Conservation (phyloP, 2,329 filamentous ascomycete genomes). For the Fusarium avenaceum region DNA sequence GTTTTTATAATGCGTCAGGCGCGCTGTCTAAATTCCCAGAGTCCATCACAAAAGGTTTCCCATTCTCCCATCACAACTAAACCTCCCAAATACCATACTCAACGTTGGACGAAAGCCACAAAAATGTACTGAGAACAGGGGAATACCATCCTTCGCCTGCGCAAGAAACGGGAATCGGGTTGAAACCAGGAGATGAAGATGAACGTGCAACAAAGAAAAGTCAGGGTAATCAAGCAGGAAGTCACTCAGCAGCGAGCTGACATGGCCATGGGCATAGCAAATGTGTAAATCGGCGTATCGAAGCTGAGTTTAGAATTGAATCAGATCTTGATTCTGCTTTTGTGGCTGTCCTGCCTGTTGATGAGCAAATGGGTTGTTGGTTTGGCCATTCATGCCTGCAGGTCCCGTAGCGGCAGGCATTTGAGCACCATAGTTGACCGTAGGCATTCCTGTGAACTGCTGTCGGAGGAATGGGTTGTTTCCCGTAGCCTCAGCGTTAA, state of each 20-base stretch:
- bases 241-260: conserved; percentile 13
- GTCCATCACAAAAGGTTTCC: conserved; percentile 46
- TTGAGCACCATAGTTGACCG: conserved; percentile 65
- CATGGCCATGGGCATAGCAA: conserved; percentile 3
- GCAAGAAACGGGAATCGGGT: conserved; percentile 47
- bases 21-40: conserved; percentile 52
- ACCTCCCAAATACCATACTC: conserved; percentile 44
- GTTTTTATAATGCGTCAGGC: conserved; percentile 50
- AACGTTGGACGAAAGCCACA: conserved; percentile 42
- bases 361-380: conserved; percentile 71
- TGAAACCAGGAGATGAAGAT: conserved; percentile 38
- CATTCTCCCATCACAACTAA: conserved; percentile 44
- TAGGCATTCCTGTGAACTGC: conserved; percentile 84
- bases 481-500: conserved; percentile 79
- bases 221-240: conserved; percentile 26
- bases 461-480: conserved; percentile 91
- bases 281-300: conserved; percentile 12
- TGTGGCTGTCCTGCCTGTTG: conserved; percentile 60
- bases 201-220: conserved; percentile 39
- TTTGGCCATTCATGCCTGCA: conserved; percentile 67
- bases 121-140: conserved; percentile 49
- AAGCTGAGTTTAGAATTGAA: conserved; percentile 67
- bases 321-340: conserved; percentile 69
- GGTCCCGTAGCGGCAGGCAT: conserved; percentile 70
- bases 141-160: conserved; percentile 51